Evolutionary conservation across 2,329 filamentous ascomycete genomes (phyloP).

Genomic region (Gnomoniopsis smithogilvyi): DNA sequence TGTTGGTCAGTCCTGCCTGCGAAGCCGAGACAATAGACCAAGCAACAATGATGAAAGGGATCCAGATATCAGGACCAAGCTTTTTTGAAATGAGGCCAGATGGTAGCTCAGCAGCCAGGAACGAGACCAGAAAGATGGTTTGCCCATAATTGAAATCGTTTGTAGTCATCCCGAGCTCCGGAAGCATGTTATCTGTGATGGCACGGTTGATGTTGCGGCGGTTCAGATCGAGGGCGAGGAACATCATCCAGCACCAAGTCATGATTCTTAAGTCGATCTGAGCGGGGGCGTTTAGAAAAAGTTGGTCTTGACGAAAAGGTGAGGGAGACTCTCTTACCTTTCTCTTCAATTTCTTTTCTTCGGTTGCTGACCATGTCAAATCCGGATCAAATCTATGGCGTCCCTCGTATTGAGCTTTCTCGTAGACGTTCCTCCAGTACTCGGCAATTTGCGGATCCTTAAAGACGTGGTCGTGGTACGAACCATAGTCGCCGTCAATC

Average conservation of each 20-base stretch:
- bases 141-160: constrained; percentile 43
- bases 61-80: constrained; percentile 47
- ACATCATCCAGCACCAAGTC: constrained; percentile 28
- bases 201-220: constrained; percentile 29
- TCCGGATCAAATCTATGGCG: constrained; percentile 57
- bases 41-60: constrained; percentile 37
- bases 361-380: constrained; percentile 50
- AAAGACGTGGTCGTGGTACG: constrained; percentile 37
- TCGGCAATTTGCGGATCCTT: constrained; percentile 39
- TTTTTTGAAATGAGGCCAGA: constrained; percentile 49
- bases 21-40: constrained; percentile 29
- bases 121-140: constrained; percentile 43
- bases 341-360: constrained; percentile 48
- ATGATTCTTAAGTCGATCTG: constrained; percentile 21
- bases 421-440: constrained; percentile 52
- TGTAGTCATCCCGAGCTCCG: constrained; percentile 32
- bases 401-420: constrained; percentile 57
- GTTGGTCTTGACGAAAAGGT: constrained; percentile 24
- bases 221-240: constrained; percentile 23
- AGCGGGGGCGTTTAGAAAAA: too few relatives aligned
- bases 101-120: constrained; percentile 48
- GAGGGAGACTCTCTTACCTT: constrained; percentile 35
- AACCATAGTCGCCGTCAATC: too few relatives aligned
- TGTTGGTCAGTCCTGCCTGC: constrained; percentile 27
- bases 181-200: constrained; percentile 32